phyloP scores from a whole-genome alignment of 805 yeast genomes.

The Zygosaccharomyces bisporus region DNA sequence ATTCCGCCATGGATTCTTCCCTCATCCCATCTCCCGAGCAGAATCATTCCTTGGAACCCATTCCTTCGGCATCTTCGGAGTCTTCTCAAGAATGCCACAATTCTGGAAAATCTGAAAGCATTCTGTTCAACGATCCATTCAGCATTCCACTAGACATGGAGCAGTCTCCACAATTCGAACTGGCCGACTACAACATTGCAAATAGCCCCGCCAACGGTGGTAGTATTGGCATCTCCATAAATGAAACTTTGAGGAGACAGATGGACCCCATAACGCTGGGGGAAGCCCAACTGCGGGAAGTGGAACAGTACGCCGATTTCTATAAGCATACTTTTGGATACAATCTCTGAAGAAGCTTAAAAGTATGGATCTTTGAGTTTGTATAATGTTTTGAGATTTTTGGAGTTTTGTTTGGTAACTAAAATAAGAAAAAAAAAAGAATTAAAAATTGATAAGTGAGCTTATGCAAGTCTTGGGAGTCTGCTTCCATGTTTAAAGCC shows the following conservation, averaged over 20 bases:
- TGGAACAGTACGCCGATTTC: constrained; percentile 32
- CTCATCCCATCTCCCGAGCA: constrained; percentile 22
- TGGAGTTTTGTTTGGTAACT: constrained; percentile 7
- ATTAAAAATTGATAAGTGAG: neutral
- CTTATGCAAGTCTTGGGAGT: neutral
- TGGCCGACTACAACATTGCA: constrained; percentile 4
- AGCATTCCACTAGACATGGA: constrained; percentile 24
- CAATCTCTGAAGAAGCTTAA: constrained; percentile 4
- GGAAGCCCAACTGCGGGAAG: constrained; percentile 28
- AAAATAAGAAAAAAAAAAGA: neutral
- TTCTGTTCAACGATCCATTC: constrained; percentile 16
- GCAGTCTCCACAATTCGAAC: constrained; percentile 16
- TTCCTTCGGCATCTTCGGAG: constrained; percentile 22
- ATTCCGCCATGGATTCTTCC: constrained; percentile 9
- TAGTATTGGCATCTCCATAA: constrained; percentile 3
- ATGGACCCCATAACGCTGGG: constrained; percentile 21
- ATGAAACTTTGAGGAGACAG: constrained; percentile 13
- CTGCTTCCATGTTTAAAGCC: neutral
- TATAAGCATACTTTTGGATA: constrained; percentile 22
- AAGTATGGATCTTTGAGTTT: neutral
- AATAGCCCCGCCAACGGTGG: neutral
- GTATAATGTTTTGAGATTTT: constrained; percentile 2
- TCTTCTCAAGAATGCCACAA: constrained; percentile 21
- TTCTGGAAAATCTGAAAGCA: constrained; percentile 1
- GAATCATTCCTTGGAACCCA: constrained; percentile 23